Conservation (phyloP, 495 filamentous ascomycete genomes). For the Podospora fimiseda region DNA sequence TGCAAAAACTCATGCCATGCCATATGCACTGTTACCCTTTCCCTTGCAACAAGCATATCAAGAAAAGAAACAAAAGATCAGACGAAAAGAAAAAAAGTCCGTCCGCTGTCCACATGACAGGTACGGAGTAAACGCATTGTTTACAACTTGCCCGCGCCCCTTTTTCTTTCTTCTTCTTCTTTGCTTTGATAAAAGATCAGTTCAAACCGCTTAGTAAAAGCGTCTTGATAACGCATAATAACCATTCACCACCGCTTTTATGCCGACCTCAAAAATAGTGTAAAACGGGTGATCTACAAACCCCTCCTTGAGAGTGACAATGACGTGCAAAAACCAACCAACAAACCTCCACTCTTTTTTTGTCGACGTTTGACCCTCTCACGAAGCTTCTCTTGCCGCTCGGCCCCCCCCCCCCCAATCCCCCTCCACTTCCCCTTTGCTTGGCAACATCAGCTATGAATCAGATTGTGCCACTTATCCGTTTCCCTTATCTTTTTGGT, state of each 20-base stretch:
- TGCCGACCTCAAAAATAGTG: too few species aligned
- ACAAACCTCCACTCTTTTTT: constrained; percentile 7
- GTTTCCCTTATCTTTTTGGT: not conserved
- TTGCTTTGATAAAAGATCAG: too few species aligned
- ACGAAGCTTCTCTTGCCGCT: constrained; percentile 41
- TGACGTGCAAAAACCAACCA: too few species aligned
- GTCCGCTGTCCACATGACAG: not conserved
- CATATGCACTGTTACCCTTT: too few species aligned
- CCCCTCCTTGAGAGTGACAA: too few species aligned
- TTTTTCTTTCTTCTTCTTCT: not conserved
- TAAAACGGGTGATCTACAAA: too few species aligned
- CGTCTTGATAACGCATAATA: too few species aligned
- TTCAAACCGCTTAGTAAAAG: too few species aligned
- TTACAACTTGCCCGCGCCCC: not conserved
- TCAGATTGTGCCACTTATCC: constrained; percentile 1
- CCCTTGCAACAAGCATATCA: too few species aligned
- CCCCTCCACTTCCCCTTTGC: constrained; percentile 7
- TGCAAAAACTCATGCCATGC: too few species aligned
- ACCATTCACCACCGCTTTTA: too few species aligned
- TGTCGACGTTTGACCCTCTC: constrained; percentile 29
- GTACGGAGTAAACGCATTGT: not conserved
- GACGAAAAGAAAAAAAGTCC: not conserved
- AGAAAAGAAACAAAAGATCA: not conserved
- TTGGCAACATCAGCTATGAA: constrained; percentile 7
- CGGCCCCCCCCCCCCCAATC: too few species aligned